Conservation (phyloP, 2,329 filamentous ascomycete species). For the Fusarium devonianum region DNA sequence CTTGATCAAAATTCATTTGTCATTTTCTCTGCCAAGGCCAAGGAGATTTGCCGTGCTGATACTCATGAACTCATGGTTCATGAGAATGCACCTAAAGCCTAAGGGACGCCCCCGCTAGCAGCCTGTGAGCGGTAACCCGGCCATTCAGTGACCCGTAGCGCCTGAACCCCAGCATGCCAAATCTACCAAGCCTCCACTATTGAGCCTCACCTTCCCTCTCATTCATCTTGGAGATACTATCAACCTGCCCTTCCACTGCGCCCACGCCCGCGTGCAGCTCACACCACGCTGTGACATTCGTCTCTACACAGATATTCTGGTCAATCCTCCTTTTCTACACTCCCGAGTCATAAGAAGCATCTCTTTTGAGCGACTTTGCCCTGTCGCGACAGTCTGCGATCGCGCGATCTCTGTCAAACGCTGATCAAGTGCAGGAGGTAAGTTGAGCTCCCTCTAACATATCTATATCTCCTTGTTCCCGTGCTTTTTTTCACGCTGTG, state of each 20-base stretch:
- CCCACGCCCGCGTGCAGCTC: constrained; percentile 17
- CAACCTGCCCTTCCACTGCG: constrained; percentile 2
- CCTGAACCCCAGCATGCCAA: constrained; percentile 31
- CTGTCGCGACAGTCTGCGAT: constrained; percentile 14
- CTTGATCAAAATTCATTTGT: too few species aligned
- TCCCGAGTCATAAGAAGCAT: constrained; percentile 1
- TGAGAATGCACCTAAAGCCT: too few species aligned
- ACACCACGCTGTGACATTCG: constrained; percentile 6
- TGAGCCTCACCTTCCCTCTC: constrained; percentile 28
- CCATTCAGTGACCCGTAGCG: constrained; percentile 28
- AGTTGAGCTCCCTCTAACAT: constrained; percentile 19
- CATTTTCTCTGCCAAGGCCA: too few species aligned
- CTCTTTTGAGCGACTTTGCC: constrained; percentile 3
- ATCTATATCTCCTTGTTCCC: not conserved
- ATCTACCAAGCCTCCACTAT: constrained; percentile 24
- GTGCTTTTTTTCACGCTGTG: not conserved
- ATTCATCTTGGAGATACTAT: constrained; percentile 24
- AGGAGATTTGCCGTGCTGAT: too few species aligned
- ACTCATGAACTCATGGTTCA: too few species aligned
- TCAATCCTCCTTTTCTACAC: not conserved
- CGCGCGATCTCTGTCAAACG: constrained; percentile 21
- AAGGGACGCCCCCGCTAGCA: constrained; percentile 7
- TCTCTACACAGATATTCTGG: not conserved
- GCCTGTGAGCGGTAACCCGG: not conserved
- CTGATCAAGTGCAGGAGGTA: constrained; percentile 18